Conservation (phyloP, 176 grass and related monocot genomes). For the Triticum urartu region DNA sequence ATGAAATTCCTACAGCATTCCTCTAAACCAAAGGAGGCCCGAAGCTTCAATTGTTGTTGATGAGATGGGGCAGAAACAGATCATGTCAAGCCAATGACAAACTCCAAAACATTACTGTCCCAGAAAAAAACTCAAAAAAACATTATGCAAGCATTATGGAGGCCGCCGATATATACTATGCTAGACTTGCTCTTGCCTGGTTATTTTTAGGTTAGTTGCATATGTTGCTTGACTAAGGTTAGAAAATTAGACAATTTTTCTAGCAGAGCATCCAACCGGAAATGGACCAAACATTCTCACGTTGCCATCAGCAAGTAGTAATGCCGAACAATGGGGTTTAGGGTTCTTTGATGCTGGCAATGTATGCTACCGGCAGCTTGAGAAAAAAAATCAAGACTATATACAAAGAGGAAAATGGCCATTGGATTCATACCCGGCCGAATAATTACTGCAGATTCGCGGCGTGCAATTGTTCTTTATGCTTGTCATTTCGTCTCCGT, state of each 20-base stretch:
- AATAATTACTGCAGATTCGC: background rate
- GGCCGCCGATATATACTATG: too few species aligned
- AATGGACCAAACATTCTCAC: constrained; percentile 32
- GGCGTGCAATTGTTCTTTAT: background rate
- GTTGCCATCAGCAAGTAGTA: constrained; percentile 8
- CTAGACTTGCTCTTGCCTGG: too few species aligned
- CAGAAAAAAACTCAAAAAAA: too few species aligned
- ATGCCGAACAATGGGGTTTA: background rate
- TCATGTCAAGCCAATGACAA: too few species aligned
- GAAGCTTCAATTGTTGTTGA: too few species aligned
- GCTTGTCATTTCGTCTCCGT: background rate
- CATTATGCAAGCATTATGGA: too few species aligned
- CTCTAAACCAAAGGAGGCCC: too few species aligned
- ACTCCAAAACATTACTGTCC: too few species aligned
- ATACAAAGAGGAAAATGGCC: constrained; percentile 24
- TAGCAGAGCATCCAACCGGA: background rate
- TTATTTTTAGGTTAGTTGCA: too few species aligned
- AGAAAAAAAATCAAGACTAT: background rate
- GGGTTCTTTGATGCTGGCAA: background rate
- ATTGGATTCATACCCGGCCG: background rate
- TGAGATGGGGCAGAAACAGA: too few species aligned
- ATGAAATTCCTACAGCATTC: too few species aligned
- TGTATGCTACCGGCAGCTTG: background rate
- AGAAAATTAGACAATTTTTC: background rate
- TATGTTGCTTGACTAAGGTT: too few species aligned